Percentiles rank a stretch among this genome's conserved stretches.
These are phyloP conservation scores for Penicillium verhagenii DNA, from an alignment of 495 filamentous ascomycete genomes.

Conservation along the genomic window DNA sequence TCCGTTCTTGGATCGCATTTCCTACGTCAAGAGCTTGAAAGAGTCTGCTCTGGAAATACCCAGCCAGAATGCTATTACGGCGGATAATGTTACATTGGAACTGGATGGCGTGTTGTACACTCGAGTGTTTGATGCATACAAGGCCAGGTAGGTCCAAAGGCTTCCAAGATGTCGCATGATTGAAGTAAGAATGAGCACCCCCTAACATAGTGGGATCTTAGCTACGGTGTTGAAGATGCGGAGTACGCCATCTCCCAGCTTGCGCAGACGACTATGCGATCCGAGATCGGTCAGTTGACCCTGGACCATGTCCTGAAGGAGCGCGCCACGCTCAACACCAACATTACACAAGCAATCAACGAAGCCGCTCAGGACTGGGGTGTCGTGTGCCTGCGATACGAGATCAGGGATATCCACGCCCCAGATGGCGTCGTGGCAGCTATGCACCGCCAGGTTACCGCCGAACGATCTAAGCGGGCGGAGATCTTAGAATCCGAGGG, in stretches of 20 bases:
- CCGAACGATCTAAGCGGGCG: slow-evolving; percentile 92
- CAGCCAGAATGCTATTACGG: slow-evolving; percentile 93
- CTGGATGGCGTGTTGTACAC: slow-evolving; percentile 95
- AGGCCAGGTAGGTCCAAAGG: slow-evolving; percentile 66
- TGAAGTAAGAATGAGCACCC: background rate
- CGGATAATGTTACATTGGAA: slow-evolving; percentile 96
- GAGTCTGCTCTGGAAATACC: slow-evolving; percentile 95
- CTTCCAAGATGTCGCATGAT: background rate
- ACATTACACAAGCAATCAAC: slow-evolving; percentile 98
- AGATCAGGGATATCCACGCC: slow-evolving; percentile 97
- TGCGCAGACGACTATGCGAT: slow-evolving; percentile 97
- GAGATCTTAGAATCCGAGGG: slow-evolving; percentile 97
- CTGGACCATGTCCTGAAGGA: slow-evolving; percentile 98
- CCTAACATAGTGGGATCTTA: slow-evolving; percentile 29
- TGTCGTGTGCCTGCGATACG: slow-evolving; percentile 92
- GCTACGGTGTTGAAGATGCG: slow-evolving; percentile 97
- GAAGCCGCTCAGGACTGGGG: slow-evolving; percentile 97
- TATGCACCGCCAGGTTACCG: slow-evolving; percentile 98
- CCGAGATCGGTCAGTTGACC: slow-evolving; percentile 92
- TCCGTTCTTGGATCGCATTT: slow-evolving; percentile 91
- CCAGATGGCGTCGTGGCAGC: slow-evolving; percentile 88
- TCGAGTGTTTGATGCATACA: slow-evolving; percentile 93
- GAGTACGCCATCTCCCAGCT: slow-evolving; percentile 98
- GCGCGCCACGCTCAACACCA: slow-evolving; percentile 89
- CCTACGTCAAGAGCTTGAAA: slow-evolving; percentile 97